Evolutionary conservation across 805 yeast genomes (phyloP), one percentile per base, ranked within the genome.

Genomic region (Cyberlindnera maritima): DNA sequence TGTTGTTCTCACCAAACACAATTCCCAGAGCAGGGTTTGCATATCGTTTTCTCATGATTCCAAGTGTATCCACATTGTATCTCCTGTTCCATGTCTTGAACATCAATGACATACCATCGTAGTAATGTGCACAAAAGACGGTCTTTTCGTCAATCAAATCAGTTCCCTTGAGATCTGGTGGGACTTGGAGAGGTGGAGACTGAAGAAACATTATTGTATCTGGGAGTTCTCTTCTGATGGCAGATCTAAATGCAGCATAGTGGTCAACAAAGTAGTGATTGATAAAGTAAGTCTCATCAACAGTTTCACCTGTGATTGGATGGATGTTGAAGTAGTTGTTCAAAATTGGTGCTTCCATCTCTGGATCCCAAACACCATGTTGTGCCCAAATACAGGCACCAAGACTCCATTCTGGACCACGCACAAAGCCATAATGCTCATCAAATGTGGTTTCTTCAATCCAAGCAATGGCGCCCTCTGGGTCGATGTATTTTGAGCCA

Each of bases 31-130:
- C 72, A 0, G 97, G 97, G 50, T 81, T 82, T 23, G 72, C 52
- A 67, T 92, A 91, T 46, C 77, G 69, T 1, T 86, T 88, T 45
- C 97, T 74, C 76, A 92, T 79, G 13, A 92, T 81, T 0, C 97
- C 97, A 25, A 89, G 66, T 0, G 96, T 89, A 59, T 94, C 96
- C 10, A 91, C 96, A 58, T 92, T 92, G 66, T 84, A 85, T 40
- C 65, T 68, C 29, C 80, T 71, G 59, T 86, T 88, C 99, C 99
- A 94, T 5, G 83, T 79, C 66, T 90, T 89, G 65, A 87, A 85
- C 91, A 94, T 83, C 32, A 92, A 69, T 2, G 97, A 86, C 81
- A 92, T 77, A 0, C 98, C 99, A 63, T 92, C 99, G 62, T 92
- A 92, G 63, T 84, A 92, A 66, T 92, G 99, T 2, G 96, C 94